Conservation (phyloP, 2,329 filamentous ascomycete genomes). For the Cylindrodendrum hubeiense region DNA sequence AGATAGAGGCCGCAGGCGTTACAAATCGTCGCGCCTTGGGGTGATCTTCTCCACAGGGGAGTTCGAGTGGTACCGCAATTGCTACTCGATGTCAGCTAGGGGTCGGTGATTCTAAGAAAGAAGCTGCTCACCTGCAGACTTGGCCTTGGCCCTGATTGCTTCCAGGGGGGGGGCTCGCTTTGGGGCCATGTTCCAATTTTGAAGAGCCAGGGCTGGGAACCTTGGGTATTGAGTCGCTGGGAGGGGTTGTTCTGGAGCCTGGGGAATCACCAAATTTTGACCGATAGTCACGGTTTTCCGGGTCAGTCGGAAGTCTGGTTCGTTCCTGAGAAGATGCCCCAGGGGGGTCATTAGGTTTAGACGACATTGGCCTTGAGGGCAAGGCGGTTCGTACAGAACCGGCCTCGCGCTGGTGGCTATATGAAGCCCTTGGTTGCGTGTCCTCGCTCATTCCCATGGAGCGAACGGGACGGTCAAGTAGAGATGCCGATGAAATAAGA, state of each 20-base stretch:
- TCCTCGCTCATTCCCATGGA: slow-evolving; percentile 49
- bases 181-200: slow-evolving; percentile 32
- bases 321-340: slow-evolving; percentile 33
- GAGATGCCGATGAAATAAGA: slow-evolving; percentile 11
- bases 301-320: slow-evolving; percentile 39
- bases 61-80: slow-evolving; percentile 97
- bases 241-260: slow-evolving; percentile 41
- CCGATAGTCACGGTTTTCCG: slow-evolving; percentile 35
- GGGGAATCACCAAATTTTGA: slow-evolving; percentile 43
- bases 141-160: slow-evolving; percentile 65
- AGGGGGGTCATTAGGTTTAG: slow-evolving; percentile 44
- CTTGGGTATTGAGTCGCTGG: slow-evolving; percentile 42
- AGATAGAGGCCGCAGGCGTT: slow-evolving; percentile 97
- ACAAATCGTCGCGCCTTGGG: slow-evolving; percentile 93
- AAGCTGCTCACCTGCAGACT: slow-evolving; percentile 74
- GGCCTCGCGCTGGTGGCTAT: slow-evolving; percentile 48
- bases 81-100: slow-evolving; percentile 60
- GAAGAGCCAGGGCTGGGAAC: slow-evolving; percentile 47
- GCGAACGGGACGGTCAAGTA: slow-evolving; percentile 22
- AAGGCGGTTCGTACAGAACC: slow-evolving; percentile 51
- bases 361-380: slow-evolving; percentile 53
- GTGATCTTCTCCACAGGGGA: slow-evolving; percentile 93
- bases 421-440: slow-evolving; percentile 39
- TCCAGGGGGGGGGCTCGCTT: slow-evolving; percentile 35
- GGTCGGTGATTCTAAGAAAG: not conserved